Conservation (phyloP, 176 grass and related monocot genomes). For the Coix lacrymajobi region DNA sequence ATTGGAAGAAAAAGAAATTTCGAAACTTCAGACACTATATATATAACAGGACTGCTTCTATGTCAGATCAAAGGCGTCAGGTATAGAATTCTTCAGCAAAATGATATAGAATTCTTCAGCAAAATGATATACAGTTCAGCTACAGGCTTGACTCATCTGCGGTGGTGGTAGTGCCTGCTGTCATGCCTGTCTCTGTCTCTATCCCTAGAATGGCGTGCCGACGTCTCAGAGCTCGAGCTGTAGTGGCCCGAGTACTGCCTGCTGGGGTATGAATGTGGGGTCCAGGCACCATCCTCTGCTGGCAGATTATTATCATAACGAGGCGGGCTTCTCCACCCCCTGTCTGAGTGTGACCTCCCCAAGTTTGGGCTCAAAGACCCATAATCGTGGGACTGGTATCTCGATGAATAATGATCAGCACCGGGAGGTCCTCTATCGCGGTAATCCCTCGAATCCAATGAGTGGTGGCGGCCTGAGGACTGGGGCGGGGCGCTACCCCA, state of each 20-base stretch:
- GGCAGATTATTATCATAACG: constrained; percentile 38
- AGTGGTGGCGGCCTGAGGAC: constrained; percentile 17
- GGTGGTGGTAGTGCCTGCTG: constrained; percentile 15
- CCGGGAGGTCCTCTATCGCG: constrained; percentile 34
- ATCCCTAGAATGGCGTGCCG: constrained; percentile 29
- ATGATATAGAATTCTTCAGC: constrained; percentile 6
- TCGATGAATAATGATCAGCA: constrained; percentile 44
- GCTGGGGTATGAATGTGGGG: constrained; percentile 34
- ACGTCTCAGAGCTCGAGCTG: constrained; percentile 24
- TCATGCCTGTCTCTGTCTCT: constrained; percentile 60
- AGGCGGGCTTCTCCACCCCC: constrained; percentile 44
- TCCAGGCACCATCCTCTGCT: constrained; percentile 32
- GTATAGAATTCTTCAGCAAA: constrained; percentile 1
- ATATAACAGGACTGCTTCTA: background rate
- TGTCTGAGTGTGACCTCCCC: constrained; percentile 49
- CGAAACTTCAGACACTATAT: background rate
- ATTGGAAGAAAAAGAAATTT: background rate
- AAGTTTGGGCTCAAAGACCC: constrained; percentile 23
- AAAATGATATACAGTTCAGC: constrained; percentile 9
- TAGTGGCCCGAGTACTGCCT: constrained; percentile 30
- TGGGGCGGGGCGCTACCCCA: constrained; percentile 50
- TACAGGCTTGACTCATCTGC: constrained; percentile 39
- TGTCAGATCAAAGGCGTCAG: background rate
- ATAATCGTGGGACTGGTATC: constrained; percentile 59
- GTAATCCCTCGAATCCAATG: constrained; percentile 36